Base-by-base conservation (phyloP, 2,329 filamentous ascomycete genomes). In the Calonectria montana region DNA sequence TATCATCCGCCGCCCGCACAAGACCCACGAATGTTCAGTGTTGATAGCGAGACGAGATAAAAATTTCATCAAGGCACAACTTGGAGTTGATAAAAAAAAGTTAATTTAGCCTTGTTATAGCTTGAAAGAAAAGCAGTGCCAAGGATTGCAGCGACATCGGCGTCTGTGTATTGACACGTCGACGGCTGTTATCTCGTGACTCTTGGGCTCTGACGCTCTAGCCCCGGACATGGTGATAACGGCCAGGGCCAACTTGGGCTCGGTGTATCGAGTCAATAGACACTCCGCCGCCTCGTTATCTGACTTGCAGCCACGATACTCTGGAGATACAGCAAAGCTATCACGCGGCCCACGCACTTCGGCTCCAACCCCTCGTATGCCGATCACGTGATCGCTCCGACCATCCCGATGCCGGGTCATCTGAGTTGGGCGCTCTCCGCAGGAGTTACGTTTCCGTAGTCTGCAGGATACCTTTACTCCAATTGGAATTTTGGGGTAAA, bases 341-440 rank as follows among this genome's bases (percentile, higher is more conserved):
- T 91, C 75, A 80, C 82, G 13, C 81, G 85, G 16, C 82, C 83
- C 8, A 48, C 18, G 37, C 10, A 29, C 29, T 18, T 15, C 65
- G 65, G 65, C 39, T 3, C 27, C 65, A 41, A 37, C 47, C 16
- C 16, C 29, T 25, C 31, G 18, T 13, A 41, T 15, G 10, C 67
- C 67, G 67, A 69, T 69, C 67, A 69, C 67, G 61, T 69, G 67
- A 65, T 21, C 67, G 67, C 48, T 8, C 12, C 15, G 1, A 10
- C 2, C 16, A 13, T 31, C 48, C 48, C 53, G 31, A 21, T 39
- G 10, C 31, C 35, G 41, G 55, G 53, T 53, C 59, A 67, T 37
- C 53, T 59, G 55, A 18, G 41, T 61, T 67, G 27, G 18, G 53
- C 53, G 9, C 18, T 21, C 65, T 37, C 21, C 43, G 3, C 27